Base-by-base conservation (phyloP, 2,329 filamentous ascomycete species). In the Cercospora sp. region DNA sequence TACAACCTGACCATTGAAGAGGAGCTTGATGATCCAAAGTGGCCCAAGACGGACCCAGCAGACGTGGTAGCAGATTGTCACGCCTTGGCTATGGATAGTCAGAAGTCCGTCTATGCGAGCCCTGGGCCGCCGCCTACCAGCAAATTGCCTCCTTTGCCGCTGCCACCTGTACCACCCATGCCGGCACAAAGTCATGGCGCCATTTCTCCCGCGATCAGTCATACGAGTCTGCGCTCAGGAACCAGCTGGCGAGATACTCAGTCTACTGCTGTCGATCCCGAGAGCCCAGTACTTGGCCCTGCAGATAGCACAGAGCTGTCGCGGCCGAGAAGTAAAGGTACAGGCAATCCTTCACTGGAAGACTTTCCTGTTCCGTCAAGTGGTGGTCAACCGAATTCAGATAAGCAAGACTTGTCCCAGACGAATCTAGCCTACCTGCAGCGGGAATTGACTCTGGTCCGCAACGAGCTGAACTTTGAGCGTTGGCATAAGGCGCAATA, bases 401-500 rank as follows among this genome's bases (percentile, higher is more conserved):
- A 73, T 6, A 69, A 65, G 30, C 58, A 64, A 5, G 72, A 74
- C 20, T 57, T 65, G n/a, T 72, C 75, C 16, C 67, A 70, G 59
- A 76, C 63, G 26, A 78, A 84, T 66, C 74, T 85, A 30, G 81
- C 85, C 1, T 87, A 88, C 71, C 80, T 95, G 3, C 89, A 92
- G 72, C 86, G 90, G 51, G 90, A 93, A 73, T 86, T 93, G n/a
- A 86, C 93, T 63, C 81, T 94, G 2, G 79, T 95, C 10, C 88
- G 90, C 55, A 95, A 94, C 69, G 91, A 95, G 73, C 83, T 95
- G 53, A 91, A 91, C 71, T 95, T 94, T 75, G 92, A 95, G 78
- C 86, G 91, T 28, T 94, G 93, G 78, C 85, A 94, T 74, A 94
- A 94, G 76, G 88, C 93, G 71, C 92, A 95, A 75, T 92, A 94